Conservation (phyloP, 345 rosid genomes). For the Corchorus olitorius region DNA sequence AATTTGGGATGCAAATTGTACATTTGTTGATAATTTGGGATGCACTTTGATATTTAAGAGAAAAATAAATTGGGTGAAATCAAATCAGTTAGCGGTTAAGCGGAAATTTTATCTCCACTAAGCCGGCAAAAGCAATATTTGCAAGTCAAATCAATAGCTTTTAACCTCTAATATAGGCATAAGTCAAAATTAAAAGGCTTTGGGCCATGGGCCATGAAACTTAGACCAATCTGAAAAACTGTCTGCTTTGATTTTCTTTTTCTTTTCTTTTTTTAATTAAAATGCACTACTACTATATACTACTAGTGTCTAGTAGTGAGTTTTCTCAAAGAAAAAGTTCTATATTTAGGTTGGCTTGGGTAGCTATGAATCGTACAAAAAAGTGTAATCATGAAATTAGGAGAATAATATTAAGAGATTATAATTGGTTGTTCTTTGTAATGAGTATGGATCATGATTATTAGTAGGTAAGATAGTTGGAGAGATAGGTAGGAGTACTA, state of each 20-base stretch:
- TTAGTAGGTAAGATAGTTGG: conserved; percentile 7
- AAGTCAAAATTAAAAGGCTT: conserved; percentile 12
- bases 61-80: conserved; percentile 2
- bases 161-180: neutral
- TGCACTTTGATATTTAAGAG: no score
- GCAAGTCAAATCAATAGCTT: conserved; percentile 5
- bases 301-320: neutral
- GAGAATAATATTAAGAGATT: conserved; percentile 19
- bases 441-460: conserved; percentile 29
- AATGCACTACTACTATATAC: neutral
- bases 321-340: no score
- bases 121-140: conserved; percentile 12
- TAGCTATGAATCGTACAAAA: conserved; percentile 2
- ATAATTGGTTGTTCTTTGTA: conserved; percentile 24
- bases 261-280: neutral
- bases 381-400: conserved; percentile 27
- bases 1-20: no score
- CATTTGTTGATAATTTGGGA: no score
- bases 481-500: neutral
- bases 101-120: neutral
- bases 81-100: neutral
- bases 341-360: neutral
- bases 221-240: conserved; percentile 4
- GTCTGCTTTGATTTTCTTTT: neutral
- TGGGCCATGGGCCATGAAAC: conserved; percentile 13